Evolutionary conservation across 2,329 filamentous ascomycete genomes (phyloP).

Genomic region (Aspergillus sp.): DNA sequence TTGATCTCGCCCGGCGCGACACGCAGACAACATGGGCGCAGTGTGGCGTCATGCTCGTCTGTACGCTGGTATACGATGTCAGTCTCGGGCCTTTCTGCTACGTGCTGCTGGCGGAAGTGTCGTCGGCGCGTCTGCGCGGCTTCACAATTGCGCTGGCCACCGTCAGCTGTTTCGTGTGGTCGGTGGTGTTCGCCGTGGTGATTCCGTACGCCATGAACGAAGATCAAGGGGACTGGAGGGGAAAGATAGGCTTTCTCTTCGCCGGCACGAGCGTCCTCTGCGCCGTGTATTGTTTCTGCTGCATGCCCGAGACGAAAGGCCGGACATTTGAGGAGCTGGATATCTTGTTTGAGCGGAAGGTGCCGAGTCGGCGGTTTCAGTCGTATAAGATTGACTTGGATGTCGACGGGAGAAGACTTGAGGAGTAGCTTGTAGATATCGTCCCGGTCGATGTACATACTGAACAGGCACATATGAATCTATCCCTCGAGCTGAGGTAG

Average conservation of each 20-base stretch:
- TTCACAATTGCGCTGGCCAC: constrained; percentile 46
- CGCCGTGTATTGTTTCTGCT: constrained; percentile 31
- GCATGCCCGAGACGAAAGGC: constrained; percentile 32
- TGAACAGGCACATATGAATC: neutral
- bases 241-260: constrained; percentile 35
- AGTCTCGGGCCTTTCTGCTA: constrained; percentile 57
- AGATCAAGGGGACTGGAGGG: constrained; percentile 28
- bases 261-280: constrained; percentile 23
- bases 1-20: constrained; percentile 39
- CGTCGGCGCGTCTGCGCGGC: constrained; percentile 52
- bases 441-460: neutral
- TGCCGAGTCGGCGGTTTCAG: constrained; percentile 25
- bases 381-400: constrained; percentile 15
- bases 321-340: constrained; percentile 32
- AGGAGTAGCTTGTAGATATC: neutral
- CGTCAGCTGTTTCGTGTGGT: constrained; percentile 23
- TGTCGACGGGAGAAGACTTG: neutral
- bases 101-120: constrained; percentile 52
- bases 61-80: constrained; percentile 52
- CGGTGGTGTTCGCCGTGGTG: constrained; percentile 32
- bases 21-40: constrained; percentile 39
- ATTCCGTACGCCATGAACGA: constrained; percentile 38
- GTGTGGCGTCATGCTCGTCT: constrained; percentile 35
- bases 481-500: too few species aligned
- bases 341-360: constrained; percentile 27